phyloP scores from a whole-genome alignment of 148 eudicot genomes.

The Chenopodium quinoa region DNA sequence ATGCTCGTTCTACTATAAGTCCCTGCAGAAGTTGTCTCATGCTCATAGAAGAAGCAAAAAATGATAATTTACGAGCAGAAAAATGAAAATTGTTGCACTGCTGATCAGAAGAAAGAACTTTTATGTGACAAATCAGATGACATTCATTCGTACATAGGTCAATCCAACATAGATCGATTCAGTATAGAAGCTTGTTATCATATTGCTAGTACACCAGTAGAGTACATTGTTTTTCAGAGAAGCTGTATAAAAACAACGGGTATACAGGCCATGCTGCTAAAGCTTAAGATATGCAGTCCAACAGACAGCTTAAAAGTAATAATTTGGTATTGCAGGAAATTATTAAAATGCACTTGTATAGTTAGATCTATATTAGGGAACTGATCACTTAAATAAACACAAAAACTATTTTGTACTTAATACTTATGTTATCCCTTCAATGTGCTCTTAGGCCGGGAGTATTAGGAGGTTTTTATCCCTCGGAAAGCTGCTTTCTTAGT shows the following conservation, averaged over 20 bases:
- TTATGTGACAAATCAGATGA: too few species aligned
- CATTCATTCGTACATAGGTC: neutral
- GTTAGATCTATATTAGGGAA: neutral
- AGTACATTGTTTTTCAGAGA: neutral
- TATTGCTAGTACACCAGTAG: neutral
- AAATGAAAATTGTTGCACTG: too few species aligned
- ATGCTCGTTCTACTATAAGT: too few species aligned
- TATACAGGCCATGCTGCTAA: neutral
- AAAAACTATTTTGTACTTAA: neutral
- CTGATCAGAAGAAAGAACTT: too few species aligned
- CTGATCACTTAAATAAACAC: neutral
- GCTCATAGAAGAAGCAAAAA: too few species aligned
- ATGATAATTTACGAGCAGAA: too few species aligned
- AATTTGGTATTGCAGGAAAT: constrained; percentile 10
- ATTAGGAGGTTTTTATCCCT: constrained; percentile 4
- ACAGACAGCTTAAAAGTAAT: constrained; percentile 11
- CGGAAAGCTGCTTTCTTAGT: neutral
- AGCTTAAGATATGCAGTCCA: constrained; percentile 8
- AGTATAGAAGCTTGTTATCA: neutral
- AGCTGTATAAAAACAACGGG: neutral
- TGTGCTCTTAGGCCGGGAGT: neutral
- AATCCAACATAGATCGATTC: constrained; percentile 6
- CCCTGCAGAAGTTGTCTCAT: too few species aligned
- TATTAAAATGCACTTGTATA: neutral
- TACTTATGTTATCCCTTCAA: neutral